phyloP scores from a whole-genome alignment of 2,329 filamentous ascomycete species.

The Biscogniauxia marginata region DNA sequence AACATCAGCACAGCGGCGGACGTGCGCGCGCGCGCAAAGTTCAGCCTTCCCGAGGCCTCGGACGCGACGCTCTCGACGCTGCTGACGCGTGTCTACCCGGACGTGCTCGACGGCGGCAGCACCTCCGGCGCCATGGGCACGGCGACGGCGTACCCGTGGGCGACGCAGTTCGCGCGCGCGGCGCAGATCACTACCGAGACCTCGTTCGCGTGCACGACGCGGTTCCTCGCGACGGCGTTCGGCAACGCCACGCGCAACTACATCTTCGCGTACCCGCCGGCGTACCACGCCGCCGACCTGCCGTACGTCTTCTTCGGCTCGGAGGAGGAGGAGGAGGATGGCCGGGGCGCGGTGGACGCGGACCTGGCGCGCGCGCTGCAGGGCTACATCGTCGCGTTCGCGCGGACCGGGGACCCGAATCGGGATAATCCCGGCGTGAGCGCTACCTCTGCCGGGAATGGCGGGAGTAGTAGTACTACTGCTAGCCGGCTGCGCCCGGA shows the following conservation, averaged over 20 bases:
- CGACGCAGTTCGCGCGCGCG: constrained; percentile 40
- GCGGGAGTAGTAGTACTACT: no score
- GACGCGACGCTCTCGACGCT: constrained; percentile 39
- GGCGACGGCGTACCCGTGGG: constrained; percentile 38
- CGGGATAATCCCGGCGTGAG: not conserved
- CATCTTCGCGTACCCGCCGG: constrained; percentile 51
- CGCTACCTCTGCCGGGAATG: no score
- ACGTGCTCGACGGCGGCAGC: constrained; percentile 44
- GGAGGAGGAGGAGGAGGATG: constrained; percentile 26
- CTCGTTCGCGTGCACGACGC: constrained; percentile 50
- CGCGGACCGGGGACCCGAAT: constrained; percentile 32
- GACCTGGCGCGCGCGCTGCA: constrained; percentile 35
- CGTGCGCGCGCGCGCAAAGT: constrained; percentile 10
- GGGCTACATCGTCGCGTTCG: constrained; percentile 37
- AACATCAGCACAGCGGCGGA: constrained; percentile 38
- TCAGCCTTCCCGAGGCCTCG: constrained; percentile 16
- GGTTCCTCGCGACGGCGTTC: constrained; percentile 47
- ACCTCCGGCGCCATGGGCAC: no score
- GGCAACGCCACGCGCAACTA: constrained; percentile 49
- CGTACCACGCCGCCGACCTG: constrained; percentile 51
- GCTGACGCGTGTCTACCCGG: constrained; percentile 46
- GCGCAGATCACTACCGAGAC: constrained; percentile 42
- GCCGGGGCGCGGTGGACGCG: constrained; percentile 24
- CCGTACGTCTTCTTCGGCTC: constrained; percentile 52
- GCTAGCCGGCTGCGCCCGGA: not conserved